Evolutionary conservation across 1,139 yeast genomes (phyloP).

Genomic region (Yamadazyma triangularis): DNA sequence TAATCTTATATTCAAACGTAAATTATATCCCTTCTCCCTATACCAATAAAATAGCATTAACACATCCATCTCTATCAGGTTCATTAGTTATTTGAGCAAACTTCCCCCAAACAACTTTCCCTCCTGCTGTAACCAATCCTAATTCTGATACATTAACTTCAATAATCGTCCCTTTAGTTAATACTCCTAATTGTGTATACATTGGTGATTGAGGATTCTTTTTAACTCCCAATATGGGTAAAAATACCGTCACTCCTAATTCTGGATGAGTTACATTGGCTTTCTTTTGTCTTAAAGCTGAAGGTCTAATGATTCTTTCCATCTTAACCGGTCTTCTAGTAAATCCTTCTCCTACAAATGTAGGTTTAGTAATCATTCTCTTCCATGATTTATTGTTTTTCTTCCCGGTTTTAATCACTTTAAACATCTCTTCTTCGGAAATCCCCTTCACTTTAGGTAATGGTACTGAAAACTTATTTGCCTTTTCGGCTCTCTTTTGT

Average conservation of each 20-base stretch:
- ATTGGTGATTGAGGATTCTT: conserved; percentile 98
- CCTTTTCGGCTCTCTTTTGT: conserved; percentile 96
- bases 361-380: conserved; percentile 98
- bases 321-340: conserved; percentile 97
- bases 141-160: conserved; percentile 97
- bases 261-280: conserved; percentile 99
- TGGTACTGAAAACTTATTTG: conserved; percentile 94
- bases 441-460: conserved; percentile 97
- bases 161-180: conserved; percentile 96
- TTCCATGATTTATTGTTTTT: conserved; percentile 91
- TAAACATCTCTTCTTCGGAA: conserved; percentile 98
- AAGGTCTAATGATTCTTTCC: conserved; percentile 96
- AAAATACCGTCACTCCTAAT: conserved; percentile 85
- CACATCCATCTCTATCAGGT: conserved; percentile 99
- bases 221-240: conserved; percentile 93
- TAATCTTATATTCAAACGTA: no score
- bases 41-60: conserved; percentile 90
- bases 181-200: conserved; percentile 97
- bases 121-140: conserved; percentile 98
- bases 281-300: conserved; percentile 96
- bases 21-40: no score
- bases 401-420: conserved; percentile 92
- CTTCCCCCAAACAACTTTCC: conserved; percentile 99
- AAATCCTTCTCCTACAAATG: conserved; percentile 98
- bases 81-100: conserved; percentile 98